Evolutionary conservation across 1,139 yeast genomes (phyloP), one percentile per base, ranked within the genome.

Genomic region (Kurtzmaniella quercitrusa): DNA sequence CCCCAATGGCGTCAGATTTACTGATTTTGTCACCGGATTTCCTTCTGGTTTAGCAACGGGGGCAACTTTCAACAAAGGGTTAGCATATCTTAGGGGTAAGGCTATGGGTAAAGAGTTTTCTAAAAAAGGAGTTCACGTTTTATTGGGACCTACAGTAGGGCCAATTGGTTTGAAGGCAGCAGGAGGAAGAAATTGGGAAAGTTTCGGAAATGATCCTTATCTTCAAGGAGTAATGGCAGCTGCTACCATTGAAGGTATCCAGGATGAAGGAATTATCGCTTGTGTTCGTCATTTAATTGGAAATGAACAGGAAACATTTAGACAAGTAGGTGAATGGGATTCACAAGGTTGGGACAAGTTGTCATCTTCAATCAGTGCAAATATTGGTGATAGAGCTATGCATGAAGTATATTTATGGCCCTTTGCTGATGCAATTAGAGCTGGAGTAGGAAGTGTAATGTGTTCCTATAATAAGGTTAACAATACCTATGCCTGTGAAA

Each of bases 371-470:
- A 59, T 75, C 15, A 71, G 77, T 50, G 60, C 81, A 16, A 78
- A 79, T 50, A 73, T 81, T 41, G 84, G 80, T 41, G 87, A 81
- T 56, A 61, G 83, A 34, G 76, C 81, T 1, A 69, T 82, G 75
- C 86, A 80, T 55, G 87, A 81, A 53, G 57, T 80, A 2, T 81
- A 75, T 55, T 60, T 79, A 43, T 79, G 85, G 85, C 88, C 87
- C 5, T 82, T 80, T 65, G 84, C 83, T 19, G 83, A 81, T 54
- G 75, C 77, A 39, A 67, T 81, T 33, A 70, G 74, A 46, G 81
- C 85, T 9, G 85, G 85, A 12, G 82, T 68, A 25, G 85, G 82
- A 1, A 70, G 82, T 21, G 66, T 81, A 12, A 79, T 82, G 82
- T 81, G 86, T 53, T 70, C 85, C 0, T 81, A 79, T 55, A 81